Conservation (phyloP, 2,329 filamentous ascomycete species). For the Aspergillus sp. region DNA sequence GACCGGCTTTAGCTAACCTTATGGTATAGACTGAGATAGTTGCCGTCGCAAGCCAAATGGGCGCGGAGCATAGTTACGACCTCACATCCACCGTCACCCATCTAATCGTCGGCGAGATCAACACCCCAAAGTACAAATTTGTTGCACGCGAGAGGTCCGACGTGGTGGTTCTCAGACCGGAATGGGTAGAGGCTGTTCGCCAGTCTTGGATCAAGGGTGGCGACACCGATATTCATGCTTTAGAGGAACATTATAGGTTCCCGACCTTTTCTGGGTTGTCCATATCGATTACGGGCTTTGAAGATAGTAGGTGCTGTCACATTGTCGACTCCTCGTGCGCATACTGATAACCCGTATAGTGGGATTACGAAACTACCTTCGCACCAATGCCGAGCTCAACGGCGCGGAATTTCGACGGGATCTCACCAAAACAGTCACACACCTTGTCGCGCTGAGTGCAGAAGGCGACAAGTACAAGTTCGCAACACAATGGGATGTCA, state of each 20-base stretch:
- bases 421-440: constrained; percentile 81
- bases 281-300: constrained; percentile 73
- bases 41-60: constrained; percentile 71
- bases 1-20: neutral
- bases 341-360: constrained; percentile 45
- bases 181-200: constrained; percentile 82
- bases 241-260: constrained; percentile 64
- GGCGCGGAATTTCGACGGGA: constrained; percentile 88
- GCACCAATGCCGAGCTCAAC: constrained; percentile 67
- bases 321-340: neutral
- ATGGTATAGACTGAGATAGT: constrained; percentile 45
- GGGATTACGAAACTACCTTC: constrained; percentile 70
- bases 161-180: constrained; percentile 78
- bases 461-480: constrained; percentile 89
- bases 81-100: constrained; percentile 96
- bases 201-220: constrained; percentile 79
- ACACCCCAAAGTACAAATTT: constrained; percentile 93
- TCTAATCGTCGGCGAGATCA: constrained; percentile 84
- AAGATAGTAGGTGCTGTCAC: constrained; percentile 58
- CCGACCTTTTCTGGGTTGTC: constrained; percentile 57
- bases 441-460: constrained; percentile 79
- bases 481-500: constrained; percentile 80
- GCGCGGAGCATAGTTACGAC: constrained; percentile 84
- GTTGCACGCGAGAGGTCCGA: constrained; percentile 88
- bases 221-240: constrained; percentile 70